These are phyloP conservation scores for Fistulinella prunicolor DNA, from an alignment of 768 basidiomycete species.

Conservation along the genomic window DNA sequence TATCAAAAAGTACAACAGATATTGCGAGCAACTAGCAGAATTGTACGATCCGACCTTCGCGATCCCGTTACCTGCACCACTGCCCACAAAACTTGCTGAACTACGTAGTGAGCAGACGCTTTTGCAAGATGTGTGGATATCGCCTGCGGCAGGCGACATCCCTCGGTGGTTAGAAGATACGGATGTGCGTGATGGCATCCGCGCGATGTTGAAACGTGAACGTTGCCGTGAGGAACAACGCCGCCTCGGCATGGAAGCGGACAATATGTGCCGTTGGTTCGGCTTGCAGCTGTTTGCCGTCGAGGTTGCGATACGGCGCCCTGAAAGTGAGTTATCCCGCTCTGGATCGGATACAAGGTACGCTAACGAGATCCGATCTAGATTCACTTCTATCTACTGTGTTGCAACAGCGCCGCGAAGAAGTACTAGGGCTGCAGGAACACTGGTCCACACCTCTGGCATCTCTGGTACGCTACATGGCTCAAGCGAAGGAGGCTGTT, in stretches of 20 bases:
- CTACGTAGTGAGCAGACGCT: slow-evolving; percentile 18
- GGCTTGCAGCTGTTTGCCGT: slow-evolving; percentile 1
- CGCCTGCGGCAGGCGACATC: background rate
- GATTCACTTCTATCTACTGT: no score
- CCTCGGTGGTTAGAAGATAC: slow-evolving; percentile 34
- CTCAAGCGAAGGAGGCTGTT: no score
- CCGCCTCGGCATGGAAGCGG: slow-evolving; percentile 27
- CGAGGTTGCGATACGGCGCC: background rate
- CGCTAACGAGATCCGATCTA: no score
- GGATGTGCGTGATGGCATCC: slow-evolving; percentile 32
- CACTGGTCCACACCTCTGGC: no score
- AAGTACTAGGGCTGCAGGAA: no score
- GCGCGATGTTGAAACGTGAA: slow-evolving; percentile 26
- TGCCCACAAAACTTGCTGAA: slow-evolving; percentile 29
- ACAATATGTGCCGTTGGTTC: slow-evolving; percentile 38
- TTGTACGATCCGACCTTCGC: no score
- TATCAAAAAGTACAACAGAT: no score
- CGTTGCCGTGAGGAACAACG: slow-evolving; percentile 32
- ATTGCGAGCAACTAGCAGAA: no score
- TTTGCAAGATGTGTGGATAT: slow-evolving; percentile 31
- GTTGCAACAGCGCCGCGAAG: no score
- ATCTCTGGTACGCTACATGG: no score
- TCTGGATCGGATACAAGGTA: no score
- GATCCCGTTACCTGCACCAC: slow-evolving; percentile 33
- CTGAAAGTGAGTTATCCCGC: slow-evolving; percentile 11